Conservation (phyloP, 2,329 filamentous ascomycete genomes). For the Ceratocystis destructans region DNA sequence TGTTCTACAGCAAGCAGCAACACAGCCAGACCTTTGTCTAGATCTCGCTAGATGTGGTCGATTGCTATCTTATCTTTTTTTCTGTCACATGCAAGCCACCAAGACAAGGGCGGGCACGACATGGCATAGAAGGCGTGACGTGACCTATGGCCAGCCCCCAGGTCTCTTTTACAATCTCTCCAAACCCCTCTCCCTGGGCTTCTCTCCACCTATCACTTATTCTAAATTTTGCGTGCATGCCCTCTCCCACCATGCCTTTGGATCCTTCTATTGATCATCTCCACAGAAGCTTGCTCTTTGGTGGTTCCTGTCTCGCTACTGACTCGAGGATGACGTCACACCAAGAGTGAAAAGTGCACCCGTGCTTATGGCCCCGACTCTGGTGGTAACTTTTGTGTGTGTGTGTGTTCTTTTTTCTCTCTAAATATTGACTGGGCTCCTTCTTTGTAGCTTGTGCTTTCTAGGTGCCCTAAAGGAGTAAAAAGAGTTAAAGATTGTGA, state of each 20-base stretch:
- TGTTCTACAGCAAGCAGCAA: not conserved
- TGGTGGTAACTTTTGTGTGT: not conserved
- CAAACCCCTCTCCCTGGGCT: not conserved
- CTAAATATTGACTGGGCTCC: too few relatives aligned
- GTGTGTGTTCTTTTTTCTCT: not conserved
- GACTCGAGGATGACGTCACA: not conserved
- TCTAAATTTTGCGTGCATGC: not conserved
- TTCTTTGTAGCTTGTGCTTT: not conserved
- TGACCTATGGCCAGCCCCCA: not conserved
- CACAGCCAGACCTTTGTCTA: too few relatives aligned
- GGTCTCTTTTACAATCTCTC: not conserved
- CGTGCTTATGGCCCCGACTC: not conserved
- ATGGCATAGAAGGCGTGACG: not conserved
- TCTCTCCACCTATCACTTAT: not conserved
- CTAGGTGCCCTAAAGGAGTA: not conserved
- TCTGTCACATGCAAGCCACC: not conserved
- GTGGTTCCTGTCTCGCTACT: not conserved
- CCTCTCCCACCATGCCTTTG: not conserved
- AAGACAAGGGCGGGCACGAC: not conserved
- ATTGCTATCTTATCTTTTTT: not conserved
- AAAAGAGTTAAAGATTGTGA: not conserved
- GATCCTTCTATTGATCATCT: not conserved
- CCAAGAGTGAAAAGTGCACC: not conserved
- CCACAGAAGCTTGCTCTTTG: constrained; percentile 3
- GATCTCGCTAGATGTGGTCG: not conserved